Conservation (phyloP, 495 filamentous ascomycete genomes). For the Aspergillus saccharolyticus region DNA sequence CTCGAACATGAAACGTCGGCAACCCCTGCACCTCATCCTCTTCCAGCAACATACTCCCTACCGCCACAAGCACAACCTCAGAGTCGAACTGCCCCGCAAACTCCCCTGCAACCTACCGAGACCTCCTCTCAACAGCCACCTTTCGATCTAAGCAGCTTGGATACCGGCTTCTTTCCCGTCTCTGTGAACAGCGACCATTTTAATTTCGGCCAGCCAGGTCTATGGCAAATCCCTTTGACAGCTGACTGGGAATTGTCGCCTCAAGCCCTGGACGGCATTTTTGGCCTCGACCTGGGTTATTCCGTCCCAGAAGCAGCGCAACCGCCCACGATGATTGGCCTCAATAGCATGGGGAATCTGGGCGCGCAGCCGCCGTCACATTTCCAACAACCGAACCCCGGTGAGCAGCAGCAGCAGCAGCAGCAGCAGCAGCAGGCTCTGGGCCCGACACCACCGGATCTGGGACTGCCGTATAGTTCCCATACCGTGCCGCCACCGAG, state of each 20-base stretch:
- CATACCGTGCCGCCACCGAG: neutral
- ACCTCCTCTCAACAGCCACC: conserved; percentile 6
- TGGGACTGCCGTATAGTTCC: neutral
- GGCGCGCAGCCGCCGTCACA: neutral
- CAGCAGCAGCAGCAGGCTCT: too few species aligned
- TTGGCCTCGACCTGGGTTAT: conserved; percentile 14
- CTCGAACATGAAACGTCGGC: conserved; percentile 1
- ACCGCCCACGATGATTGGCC: neutral
- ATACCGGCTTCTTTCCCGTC: conserved; percentile 23
- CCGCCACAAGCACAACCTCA: conserved; percentile 9
- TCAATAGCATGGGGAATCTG: neutral
- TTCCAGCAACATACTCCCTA: conserved; percentile 7
- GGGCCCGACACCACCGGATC: neutral
- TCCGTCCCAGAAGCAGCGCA: neutral
- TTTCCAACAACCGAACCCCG: neutral
- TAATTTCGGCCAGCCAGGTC: conserved; percentile 24
- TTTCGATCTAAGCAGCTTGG: conserved; percentile 9
- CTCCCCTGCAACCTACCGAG: conserved; percentile 7
- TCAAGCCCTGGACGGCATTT: conserved; percentile 29
- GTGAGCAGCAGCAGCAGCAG: too few species aligned
- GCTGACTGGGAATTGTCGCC: conserved; percentile 36
- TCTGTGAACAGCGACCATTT: conserved; percentile 16
- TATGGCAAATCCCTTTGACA: conserved; percentile 37
- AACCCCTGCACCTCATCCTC: neutral
- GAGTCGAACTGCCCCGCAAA: neutral